These are phyloP conservation scores for Primulina eburnea DNA, from an alignment of 257 asterid genomes.

Conservation along the genomic window DNA sequence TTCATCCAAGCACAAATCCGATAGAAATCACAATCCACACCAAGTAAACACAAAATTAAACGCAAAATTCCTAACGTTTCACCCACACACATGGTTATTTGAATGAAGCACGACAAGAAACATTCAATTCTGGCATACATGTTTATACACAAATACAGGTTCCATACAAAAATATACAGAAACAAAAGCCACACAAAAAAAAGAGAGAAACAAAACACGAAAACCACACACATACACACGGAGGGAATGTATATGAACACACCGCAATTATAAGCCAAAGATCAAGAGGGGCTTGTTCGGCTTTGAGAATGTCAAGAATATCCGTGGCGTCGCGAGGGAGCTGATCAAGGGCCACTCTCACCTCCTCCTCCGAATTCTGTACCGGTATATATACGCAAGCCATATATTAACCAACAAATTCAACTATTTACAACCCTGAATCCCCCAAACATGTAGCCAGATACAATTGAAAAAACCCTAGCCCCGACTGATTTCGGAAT, in stretches of 20 bases:
- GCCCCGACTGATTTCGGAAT: background rate
- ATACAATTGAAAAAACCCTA: background rate
- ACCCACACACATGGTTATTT: background rate
- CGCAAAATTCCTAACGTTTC: background rate
- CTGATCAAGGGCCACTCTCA: constrained; percentile 89
- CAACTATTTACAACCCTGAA: constrained; percentile 3
- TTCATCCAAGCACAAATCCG: background rate
- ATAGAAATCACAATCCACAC: background rate
- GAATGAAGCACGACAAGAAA: background rate
- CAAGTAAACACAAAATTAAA: constrained; percentile 9
- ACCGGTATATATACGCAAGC: constrained; percentile 83
- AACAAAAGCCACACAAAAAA: background rate
- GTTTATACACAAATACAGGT: background rate
- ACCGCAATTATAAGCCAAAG: constrained; percentile 98
- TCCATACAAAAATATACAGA: background rate
- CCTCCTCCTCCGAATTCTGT: constrained; percentile 97
- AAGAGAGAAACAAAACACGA: background rate
- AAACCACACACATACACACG: background rate
- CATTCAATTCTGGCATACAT: constrained; percentile 3
- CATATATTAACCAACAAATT: constrained; percentile 34
- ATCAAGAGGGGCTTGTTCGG: constrained; percentile 98
- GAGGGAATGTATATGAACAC: constrained; percentile 12
- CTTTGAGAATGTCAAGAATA: constrained; percentile 93
- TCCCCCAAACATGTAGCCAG: background rate
- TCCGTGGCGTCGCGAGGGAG: constrained; percentile 98